Evolutionary conservation across 257 asterid genomes (phyloP).

Genomic region (Catharanthus roseus): DNA sequence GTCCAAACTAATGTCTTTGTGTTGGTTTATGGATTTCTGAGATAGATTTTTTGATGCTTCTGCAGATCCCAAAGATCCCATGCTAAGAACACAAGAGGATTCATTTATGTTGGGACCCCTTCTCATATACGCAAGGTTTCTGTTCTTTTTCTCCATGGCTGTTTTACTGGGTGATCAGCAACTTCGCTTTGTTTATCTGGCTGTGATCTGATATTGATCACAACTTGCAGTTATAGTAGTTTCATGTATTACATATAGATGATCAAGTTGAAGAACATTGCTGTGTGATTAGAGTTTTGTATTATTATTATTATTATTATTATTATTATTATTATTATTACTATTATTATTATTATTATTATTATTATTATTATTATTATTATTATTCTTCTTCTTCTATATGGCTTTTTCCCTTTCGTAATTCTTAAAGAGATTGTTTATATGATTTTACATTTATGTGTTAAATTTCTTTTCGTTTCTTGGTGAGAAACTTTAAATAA

Average conservation of each 20-base stretch:
- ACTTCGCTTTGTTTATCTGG: background rate
- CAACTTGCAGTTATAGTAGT: background rate
- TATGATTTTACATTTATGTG: no score
- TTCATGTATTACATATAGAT: background rate
- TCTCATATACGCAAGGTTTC: conserved; percentile 78
- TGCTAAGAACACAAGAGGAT: conserved; percentile 69
- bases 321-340: no score
- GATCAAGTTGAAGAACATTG: background rate
- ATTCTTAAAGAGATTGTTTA: no score
- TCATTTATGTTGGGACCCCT: conserved; percentile 90
- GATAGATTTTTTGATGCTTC: conserved; percentile 15
- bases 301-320: no score
- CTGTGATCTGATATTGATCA: background rate
- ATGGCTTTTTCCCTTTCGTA: no score
- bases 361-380: no score
- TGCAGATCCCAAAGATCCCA: conserved; percentile 74
- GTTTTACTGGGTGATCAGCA: background rate
- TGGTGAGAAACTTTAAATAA: conserved; percentile 3
- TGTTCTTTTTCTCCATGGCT: conserved; percentile 5
- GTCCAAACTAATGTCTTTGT: background rate
- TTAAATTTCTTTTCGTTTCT: background rate
- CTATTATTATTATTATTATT: no score
- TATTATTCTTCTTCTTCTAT: no score
- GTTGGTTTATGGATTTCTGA: background rate
- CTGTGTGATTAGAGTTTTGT: background rate